Base-by-base conservation (phyloP, 345 rosid species). In the Hibiscus syriacus region DNA sequence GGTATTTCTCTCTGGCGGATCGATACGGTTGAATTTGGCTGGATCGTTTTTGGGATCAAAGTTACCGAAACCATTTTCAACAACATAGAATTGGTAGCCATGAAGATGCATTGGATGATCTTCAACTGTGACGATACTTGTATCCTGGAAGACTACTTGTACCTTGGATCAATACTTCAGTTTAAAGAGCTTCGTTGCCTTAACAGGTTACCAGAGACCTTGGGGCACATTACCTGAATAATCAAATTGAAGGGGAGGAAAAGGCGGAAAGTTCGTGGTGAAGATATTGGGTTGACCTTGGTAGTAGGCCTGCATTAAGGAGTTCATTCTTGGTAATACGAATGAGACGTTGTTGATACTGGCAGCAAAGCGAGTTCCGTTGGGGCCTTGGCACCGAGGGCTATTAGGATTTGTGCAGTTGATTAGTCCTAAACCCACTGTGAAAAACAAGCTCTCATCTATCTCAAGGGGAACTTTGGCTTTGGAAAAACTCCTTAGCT, bases 61-160 rank as follows among this genome's bases (percentile, higher is more conserved):
- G 86, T 85, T 92, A 39, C 96, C 97, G 30, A 78, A 64, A 43
- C 98, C 98, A 58, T 67, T 72, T 56, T 92, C 98, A 3, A 90
- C 79, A 55, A 90, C 90, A 17, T 81, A 83, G 77, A 92, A 92
- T 29, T 82, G 76, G 70, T 90, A 80, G 1, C 98, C 97, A 54
- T 92, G 97, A 64, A 90, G 88, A 76, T 92, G 98, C 92, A 92
- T 92, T 0, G 97, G 97, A 56, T 92, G 98, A 54, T 85, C 73
- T 78, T 88, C 98, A 10, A 67, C 55, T 25, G 96, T 77, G 29
- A 90, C 81, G 4, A 93, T 93, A 74, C 87, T 90, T 16, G 98
- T 93, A 69, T 77, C 98, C 78, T 90, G 98, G 22, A 87, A 60
- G 41, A 93, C 89, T 41, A 93, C 64, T 59, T 93, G 96, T 16